Evolutionary conservation across 2,329 filamentous ascomycete species (phyloP).

Genomic region (Grosmannia penicillata): DNA sequence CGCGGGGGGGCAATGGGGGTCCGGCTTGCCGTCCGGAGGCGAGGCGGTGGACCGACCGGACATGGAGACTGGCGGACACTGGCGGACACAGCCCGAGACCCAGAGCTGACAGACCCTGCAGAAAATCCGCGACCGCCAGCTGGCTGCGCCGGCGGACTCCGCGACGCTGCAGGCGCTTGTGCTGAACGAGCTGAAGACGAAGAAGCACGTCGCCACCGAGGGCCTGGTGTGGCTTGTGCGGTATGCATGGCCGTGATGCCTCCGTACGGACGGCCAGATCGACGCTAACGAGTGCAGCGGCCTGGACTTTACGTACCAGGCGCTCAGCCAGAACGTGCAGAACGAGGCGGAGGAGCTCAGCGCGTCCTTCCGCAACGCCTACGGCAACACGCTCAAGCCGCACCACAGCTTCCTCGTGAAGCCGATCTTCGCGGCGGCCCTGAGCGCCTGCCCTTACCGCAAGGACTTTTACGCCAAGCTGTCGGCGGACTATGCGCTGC

Average conservation of each 20-base stretch:
- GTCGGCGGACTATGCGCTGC: constrained; percentile 48
- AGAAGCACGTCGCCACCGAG: constrained; percentile 79
- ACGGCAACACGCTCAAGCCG: constrained; percentile 75
- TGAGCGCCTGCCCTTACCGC: constrained; percentile 85
- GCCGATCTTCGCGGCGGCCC: constrained; percentile 83
- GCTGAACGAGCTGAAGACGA: constrained; percentile 73
- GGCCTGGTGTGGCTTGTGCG: constrained; percentile 83
- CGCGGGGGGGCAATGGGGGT: neutral
- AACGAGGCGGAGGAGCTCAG: constrained; percentile 61
- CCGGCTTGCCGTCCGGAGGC: neutral
- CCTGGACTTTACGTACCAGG: constrained; percentile 84
- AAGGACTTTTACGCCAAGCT: constrained; percentile 89
- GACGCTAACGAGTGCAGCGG: too few relatives aligned
- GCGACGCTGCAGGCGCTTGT: constrained; percentile 73
- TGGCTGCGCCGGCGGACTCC: constrained; percentile 65
- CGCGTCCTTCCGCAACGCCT: constrained; percentile 74
- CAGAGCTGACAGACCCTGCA: constrained; percentile 19
- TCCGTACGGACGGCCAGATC: neutral
- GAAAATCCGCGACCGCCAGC: constrained; percentile 81
- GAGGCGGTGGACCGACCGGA: too few relatives aligned
- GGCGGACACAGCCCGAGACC: too few relatives aligned
- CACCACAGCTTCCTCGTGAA: constrained; percentile 84
- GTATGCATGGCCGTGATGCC: neutral
- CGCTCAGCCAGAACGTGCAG: constrained; percentile 62
- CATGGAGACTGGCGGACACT: too few relatives aligned